These are phyloP conservation scores for Leccinum variabile DNA, from an alignment of 1,284 basidiomycete genomes.

Conservation along the genomic window DNA sequence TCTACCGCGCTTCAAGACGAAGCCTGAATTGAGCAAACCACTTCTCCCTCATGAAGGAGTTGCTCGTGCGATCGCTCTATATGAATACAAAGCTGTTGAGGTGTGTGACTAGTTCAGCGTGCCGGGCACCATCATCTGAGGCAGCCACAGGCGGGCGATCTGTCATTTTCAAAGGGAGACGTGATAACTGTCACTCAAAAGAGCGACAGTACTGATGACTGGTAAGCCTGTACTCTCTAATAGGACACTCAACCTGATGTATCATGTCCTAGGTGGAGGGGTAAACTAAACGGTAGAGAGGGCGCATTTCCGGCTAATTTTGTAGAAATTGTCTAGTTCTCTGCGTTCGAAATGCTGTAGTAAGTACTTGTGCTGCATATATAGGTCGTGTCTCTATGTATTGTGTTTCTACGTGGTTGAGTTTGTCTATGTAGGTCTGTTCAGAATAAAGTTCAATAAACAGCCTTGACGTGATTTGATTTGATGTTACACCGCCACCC, in stretches of 20 bases:
- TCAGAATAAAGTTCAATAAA: too few species aligned
- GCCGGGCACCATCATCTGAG: slow-evolving; percentile 6
- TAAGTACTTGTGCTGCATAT: background rate
- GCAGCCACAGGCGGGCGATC: slow-evolving; percentile 62
- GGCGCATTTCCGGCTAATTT: slow-evolving; percentile 69
- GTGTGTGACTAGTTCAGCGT: slow-evolving; percentile 37
- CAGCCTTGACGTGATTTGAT: too few species aligned
- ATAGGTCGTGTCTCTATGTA: background rate
- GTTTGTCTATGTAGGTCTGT: too few species aligned
- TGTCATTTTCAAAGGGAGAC: slow-evolving; percentile 84
- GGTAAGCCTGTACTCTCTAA: slow-evolving; percentile 47
- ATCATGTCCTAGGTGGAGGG: slow-evolving; percentile 65
- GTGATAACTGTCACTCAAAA: slow-evolving; percentile 75
- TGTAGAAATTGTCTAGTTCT: slow-evolving; percentile 50
- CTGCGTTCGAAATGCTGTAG: background rate
- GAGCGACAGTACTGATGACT: slow-evolving; percentile 77
- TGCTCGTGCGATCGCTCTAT: slow-evolving; percentile 77
- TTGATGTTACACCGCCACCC: background rate
- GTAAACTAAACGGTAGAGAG: slow-evolving; percentile 45
- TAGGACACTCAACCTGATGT: slow-evolving; percentile 4
- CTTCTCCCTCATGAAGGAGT: slow-evolving; percentile 57
- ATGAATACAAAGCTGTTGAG: slow-evolving; percentile 74
- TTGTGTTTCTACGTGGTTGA: background rate
- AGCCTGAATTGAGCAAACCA: slow-evolving; percentile 49
- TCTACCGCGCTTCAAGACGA: slow-evolving; percentile 43